A percentile compares a stretch with the other conserved stretches of the same genome.
phyloP scores from a whole-genome alignment of 129 eudicot genomes.

The Helichrysum umbraculigerum region DNA sequence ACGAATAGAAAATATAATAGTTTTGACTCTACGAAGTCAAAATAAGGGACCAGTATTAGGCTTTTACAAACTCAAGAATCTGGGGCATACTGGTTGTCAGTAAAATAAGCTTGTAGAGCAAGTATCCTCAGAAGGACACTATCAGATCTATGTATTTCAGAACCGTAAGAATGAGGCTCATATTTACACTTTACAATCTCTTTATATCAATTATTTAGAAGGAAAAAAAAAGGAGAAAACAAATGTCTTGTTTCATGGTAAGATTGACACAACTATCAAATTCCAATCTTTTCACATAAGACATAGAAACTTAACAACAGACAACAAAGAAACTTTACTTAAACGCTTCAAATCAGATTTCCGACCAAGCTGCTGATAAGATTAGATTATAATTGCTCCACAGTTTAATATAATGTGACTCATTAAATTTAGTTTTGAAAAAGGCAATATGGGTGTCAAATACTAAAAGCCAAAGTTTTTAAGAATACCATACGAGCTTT shows the following conservation, averaged over 20 bases:
- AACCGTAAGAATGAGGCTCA: not conserved
- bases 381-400: not conserved
- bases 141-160: not conserved
- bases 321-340: not conserved
- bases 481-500: too few species aligned
- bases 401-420: not conserved
- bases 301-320: constrained; percentile 4
- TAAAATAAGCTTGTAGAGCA: not conserved
- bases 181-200: not conserved
- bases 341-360: not conserved
- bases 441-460: not conserved
- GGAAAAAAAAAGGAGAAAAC: not conserved
- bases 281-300: too few species aligned
- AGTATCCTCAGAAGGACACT: not conserved
- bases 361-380: not conserved
- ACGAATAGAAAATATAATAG: not conserved
- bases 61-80: not conserved
- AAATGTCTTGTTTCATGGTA: not conserved
- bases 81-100: not conserved
- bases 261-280: not conserved
- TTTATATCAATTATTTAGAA: not conserved
- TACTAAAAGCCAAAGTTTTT: not conserved
- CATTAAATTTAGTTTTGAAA: not conserved
- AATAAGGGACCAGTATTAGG: not conserved
- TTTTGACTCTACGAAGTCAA: not conserved